phyloP scores from a whole-genome alignment of 371 early-diverging fungal genomes.

The Conidiobolus incongruus region DNA sequence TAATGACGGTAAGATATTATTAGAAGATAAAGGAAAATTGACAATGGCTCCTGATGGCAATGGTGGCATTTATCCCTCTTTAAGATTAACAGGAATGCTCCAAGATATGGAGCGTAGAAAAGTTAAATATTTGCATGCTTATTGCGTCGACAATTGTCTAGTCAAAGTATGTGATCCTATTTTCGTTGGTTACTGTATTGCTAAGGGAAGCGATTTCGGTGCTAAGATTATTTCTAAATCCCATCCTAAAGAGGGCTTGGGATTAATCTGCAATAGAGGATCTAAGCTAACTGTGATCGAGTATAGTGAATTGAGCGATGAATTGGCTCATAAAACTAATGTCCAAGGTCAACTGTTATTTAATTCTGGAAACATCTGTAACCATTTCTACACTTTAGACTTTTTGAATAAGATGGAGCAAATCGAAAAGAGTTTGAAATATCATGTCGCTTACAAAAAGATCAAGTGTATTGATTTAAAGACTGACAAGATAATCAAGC shows the following conservation, averaged over 20 bases:
- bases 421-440: slow-evolving; percentile 60
- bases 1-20: too few species aligned
- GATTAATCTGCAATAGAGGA: slow-evolving; percentile 74
- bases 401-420: slow-evolving; percentile 64
- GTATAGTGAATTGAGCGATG: slow-evolving; percentile 75
- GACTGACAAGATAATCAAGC: slow-evolving; percentile 42
- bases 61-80: slow-evolving; percentile 70
- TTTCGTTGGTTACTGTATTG: slow-evolving; percentile 71
- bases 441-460: slow-evolving; percentile 93
- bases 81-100: slow-evolving; percentile 49
- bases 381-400: slow-evolving; percentile 86
- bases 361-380: slow-evolving; percentile 90
- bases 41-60: slow-evolving; percentile 72
- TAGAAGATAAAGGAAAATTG: slow-evolving; percentile 26
- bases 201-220: slow-evolving; percentile 71
- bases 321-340: slow-evolving; percentile 34
- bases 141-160: too few species aligned
- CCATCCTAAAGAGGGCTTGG: slow-evolving; percentile 71
- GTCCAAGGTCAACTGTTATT: slow-evolving; percentile 47
- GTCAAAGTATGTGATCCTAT: slow-evolving; percentile 86
- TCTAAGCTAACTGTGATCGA: slow-evolving; percentile 72
- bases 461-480: slow-evolving; percentile 64
- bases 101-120: slow-evolving; percentile 46
- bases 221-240: slow-evolving; percentile 77
- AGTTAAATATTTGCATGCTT: slow-evolving; percentile 63